Conservation (phyloP, 2,329 filamentous ascomycete genomes). For the Pseudogymnoascus sp. region DNA sequence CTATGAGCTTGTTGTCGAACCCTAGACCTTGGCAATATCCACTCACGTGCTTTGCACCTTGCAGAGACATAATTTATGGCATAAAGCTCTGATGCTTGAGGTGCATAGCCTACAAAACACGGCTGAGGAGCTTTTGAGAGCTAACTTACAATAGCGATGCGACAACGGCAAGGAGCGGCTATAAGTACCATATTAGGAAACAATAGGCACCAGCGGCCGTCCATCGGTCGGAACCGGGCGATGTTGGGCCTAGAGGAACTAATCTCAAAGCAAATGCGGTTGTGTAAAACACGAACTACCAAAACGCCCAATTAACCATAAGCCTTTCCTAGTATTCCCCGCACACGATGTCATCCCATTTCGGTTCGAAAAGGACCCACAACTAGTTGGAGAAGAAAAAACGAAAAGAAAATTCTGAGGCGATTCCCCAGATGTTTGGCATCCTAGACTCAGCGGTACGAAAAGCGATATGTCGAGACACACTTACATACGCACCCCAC, state of each 20-base stretch:
- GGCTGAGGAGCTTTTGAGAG: background rate
- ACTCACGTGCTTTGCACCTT: background rate
- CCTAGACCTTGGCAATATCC: background rate
- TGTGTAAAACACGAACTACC: too few species aligned
- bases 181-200: background rate
- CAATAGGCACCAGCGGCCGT: background rate
- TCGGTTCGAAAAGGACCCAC: background rate
- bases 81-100: background rate
- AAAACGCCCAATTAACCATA: too few species aligned
- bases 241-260: background rate
- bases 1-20: background rate
- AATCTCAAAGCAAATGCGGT: background rate
- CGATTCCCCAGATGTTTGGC: background rate
- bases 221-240: background rate
- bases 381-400: background rate
- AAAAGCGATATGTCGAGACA: background rate
- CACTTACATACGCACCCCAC: background rate
- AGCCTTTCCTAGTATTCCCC: background rate
- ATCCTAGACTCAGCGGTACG: background rate
- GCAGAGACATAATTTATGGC: background rate
- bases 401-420: background rate
- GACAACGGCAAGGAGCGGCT: background rate
- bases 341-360: background rate
- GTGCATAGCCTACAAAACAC: background rate
- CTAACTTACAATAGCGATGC: background rate